Evolutionary conservation across 2,329 filamentous ascomycete species (phyloP), one percentile per base, ranked within the genome.

Genomic region (Pestalotiopsis sp.): DNA sequence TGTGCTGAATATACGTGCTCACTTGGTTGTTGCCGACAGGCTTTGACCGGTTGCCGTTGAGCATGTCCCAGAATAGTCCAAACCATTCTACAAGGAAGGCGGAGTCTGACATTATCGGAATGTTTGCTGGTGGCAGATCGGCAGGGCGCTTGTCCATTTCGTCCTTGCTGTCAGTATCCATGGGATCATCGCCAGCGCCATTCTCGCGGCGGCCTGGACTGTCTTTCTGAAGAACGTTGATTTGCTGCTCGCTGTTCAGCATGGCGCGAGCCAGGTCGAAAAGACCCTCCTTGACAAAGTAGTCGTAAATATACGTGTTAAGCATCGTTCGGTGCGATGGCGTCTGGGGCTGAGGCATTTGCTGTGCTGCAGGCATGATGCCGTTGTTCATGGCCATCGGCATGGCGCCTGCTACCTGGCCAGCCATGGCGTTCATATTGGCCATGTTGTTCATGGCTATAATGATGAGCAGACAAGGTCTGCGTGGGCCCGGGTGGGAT

Each of bases 71-170:
- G 80, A 99, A 99, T 65, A 98, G 88, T 77, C 91, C 93, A 84
- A 97, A 99, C 96, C 96, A 99, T 76, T 98, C 96, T 74, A 94
- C 92, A n/a, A 99, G 85, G 76, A 99, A 98, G 31, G 93, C 93
- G 71, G 88, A 92, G 75, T 92, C 92, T 67, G 87, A 87, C 70
- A 85, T 85, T 63, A 88, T 87, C 13, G 91, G 90, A 5, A 94
- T 84, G 71, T 90, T 90, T 13, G 94, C 91, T 6, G 88, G 86
- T 4, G 95, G 95, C 52, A 98, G 86, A 76, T 97, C 94, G 68
- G 91, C 88, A 0, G 93, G 93, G 58, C 92, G 87, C 78, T 95
- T 95, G 73, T 93, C 91, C 69, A 92, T 81, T 71, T 92, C 91
- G 73, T 95, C 92, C 82, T 96, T 96, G 70, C 84, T 87, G 77